Percentiles rank a stretch among this genome's conserved stretches.
phyloP scores from a whole-genome alignment of 2,329 filamentous ascomycete species.

The Paracoccidioides lutzii region DNA sequence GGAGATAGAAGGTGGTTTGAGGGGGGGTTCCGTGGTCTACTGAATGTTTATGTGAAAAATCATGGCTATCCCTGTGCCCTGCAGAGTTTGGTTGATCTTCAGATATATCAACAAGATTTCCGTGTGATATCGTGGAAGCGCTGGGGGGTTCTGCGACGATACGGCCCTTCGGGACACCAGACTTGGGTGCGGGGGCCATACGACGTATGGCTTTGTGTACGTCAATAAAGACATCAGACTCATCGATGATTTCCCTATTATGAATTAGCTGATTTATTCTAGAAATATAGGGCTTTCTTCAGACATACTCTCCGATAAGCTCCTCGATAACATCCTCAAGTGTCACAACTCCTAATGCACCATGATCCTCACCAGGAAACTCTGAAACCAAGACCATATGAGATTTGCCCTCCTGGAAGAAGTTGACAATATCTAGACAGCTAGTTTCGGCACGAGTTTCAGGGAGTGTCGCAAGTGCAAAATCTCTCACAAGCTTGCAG shows the following conservation, averaged over 20 bases:
- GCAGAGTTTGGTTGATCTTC: conserved; percentile 24
- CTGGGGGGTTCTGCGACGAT: conserved; percentile 38
- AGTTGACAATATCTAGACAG: conserved; percentile 97
- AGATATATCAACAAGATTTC: conserved; percentile 34
- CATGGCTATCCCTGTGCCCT: conserved; percentile 14
- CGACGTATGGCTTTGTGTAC: conserved; percentile 96
- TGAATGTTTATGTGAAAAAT: conserved; percentile 21
- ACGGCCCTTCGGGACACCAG: conserved; percentile 48
- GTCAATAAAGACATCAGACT: conserved; percentile 96
- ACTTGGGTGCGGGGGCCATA: conserved; percentile 69
- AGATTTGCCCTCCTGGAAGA: conserved; percentile 98
- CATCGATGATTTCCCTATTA: conserved; percentile 87
- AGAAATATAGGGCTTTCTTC: neutral
- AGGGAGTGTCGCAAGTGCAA: conserved; percentile 82
- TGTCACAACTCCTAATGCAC: conserved; percentile 85
- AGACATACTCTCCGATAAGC: conserved; percentile 85
- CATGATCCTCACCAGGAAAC: conserved; percentile 75
- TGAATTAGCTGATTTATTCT: conserved; percentile 1
- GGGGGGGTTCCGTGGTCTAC: conserved; percentile 21
- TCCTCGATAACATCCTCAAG: conserved; percentile 98
- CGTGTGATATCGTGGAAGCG: conserved; percentile 16
- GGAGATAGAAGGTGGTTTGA: conserved; percentile 27
- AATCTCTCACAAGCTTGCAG: conserved; percentile 71
- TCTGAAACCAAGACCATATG: conserved; percentile 97
- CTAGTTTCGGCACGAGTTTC: conserved; percentile 92